phyloP scores from a whole-genome alignment of 164 flowering plant genomes.

The Tetracentron sinense region DNA sequence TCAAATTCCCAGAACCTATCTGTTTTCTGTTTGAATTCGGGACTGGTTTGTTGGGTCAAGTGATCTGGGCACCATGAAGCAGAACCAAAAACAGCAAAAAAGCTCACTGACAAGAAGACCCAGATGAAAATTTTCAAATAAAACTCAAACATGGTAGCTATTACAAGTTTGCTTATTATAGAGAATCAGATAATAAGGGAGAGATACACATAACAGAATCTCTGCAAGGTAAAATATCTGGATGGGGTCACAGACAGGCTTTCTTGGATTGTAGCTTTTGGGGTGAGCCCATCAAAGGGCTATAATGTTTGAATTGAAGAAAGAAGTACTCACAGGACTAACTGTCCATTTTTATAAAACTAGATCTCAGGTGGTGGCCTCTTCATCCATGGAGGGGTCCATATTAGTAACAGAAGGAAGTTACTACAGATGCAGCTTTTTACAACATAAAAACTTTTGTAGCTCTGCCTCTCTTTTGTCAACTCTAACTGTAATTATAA shows the following conservation, averaged over 20 bases:
- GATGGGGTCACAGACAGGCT: neutral
- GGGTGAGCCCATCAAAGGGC: slow-evolving; percentile 2
- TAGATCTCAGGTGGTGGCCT: neutral
- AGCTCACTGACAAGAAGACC: slow-evolving; percentile 21
- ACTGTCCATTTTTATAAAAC: neutral
- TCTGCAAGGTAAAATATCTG: neutral
- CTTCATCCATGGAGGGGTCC: slow-evolving; percentile 1
- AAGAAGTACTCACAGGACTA: neutral
- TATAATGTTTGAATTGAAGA: neutral
- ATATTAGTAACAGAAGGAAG: neutral
- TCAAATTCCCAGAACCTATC: slow-evolving; percentile 64
- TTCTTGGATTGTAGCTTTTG: slow-evolving; percentile 3
- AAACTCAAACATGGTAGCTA: slow-evolving; percentile 26
- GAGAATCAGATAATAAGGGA: neutral
- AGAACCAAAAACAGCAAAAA: slow-evolving; percentile 15
- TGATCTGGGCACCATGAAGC: slow-evolving; percentile 43
- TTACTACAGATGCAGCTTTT: slow-evolving; percentile 10
- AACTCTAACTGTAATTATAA: neutral
- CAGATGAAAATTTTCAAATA: slow-evolving; percentile 27
- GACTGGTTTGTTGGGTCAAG: slow-evolving; percentile 17
- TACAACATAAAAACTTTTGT: slow-evolving; percentile 1
- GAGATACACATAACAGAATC: neutral
- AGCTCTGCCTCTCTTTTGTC: slow-evolving; percentile 5
- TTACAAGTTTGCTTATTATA: neutral
- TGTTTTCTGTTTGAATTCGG: slow-evolving; percentile 54